Evolutionary conservation across 164 flowering plant species (phyloP).

Genomic region (Aristolochia contorta): DNA sequence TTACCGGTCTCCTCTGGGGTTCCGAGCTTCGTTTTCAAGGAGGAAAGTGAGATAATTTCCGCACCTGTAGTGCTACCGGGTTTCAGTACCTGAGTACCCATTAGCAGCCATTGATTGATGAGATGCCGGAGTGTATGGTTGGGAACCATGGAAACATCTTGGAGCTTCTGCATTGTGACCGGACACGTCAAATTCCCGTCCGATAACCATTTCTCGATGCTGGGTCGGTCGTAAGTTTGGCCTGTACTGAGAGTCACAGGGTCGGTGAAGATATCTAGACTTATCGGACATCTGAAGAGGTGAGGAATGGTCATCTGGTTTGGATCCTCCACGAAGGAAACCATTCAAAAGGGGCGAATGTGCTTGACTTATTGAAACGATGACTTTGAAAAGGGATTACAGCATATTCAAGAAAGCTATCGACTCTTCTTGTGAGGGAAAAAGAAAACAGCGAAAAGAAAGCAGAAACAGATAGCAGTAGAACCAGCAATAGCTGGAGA

Average conservation of each 20-base stretch:
- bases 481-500: too few relatives aligned
- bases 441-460: too few relatives aligned
- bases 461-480: background rate
- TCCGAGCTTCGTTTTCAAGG: conserved; percentile 29
- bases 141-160: conserved; percentile 53
- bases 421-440: background rate
- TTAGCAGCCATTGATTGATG: conserved; percentile 46
- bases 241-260: conserved; percentile 78
- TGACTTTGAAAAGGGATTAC: background rate
- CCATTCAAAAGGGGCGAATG: background rate
- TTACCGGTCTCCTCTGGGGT: conserved; percentile 16
- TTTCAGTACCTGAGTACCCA: conserved; percentile 12
- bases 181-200: conserved; percentile 72
- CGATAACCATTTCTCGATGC: conserved; percentile 63
- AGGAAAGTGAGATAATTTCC: conserved; percentile 17
- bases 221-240: conserved; percentile 67
- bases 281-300: conserved; percentile 64
- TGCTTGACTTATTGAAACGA: background rate
- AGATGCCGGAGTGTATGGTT: conserved; percentile 66
- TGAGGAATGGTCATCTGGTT: conserved; percentile 40
- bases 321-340: conserved; percentile 21
- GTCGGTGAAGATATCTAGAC: conserved; percentile 61
- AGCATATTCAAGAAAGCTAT: too few relatives aligned
- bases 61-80: conserved; percentile 12
- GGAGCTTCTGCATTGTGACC: conserved; percentile 79